Conservation (phyloP, 2,329 filamentous ascomycete species). For the Domatiomyces globalis region DNA sequence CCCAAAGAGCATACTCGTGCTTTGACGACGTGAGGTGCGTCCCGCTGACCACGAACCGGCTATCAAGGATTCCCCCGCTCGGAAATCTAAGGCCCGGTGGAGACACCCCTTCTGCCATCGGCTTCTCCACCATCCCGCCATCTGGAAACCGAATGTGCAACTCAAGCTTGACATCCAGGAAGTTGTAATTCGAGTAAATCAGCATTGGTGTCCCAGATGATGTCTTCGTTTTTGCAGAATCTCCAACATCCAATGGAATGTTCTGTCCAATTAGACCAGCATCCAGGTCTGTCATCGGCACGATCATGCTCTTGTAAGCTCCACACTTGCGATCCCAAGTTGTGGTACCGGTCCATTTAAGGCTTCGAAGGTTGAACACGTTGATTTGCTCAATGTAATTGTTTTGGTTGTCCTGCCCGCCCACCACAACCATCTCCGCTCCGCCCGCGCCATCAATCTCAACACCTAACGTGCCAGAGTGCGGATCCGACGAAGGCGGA, state of each 20-base stretch:
- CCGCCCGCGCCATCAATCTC: conserved; percentile 82
- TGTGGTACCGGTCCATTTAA: conserved; percentile 90
- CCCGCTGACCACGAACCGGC: conserved; percentile 91
- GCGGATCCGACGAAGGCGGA: conserved; percentile 63
- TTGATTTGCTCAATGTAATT: conserved; percentile 99
- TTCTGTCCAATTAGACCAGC: conserved; percentile 17
- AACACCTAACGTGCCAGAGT: conserved; percentile 76
- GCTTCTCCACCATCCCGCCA: conserved; percentile 68
- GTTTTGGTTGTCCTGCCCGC: conserved; percentile 92
- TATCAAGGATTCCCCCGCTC: conserved; percentile 89
- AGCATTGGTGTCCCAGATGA: conserved; percentile 55
- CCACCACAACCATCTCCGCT: conserved; percentile 93
- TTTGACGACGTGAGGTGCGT: conserved; percentile 96
- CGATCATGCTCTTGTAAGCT: conserved; percentile 88
- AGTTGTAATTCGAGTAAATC: conserved; percentile 99
- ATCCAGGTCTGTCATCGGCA: conserved; percentile 47
- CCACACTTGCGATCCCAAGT: conserved; percentile 82
- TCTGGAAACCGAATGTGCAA: conserved; percentile 77
- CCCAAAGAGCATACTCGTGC: conserved; percentile 96
- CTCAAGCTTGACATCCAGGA: conserved; percentile 90
- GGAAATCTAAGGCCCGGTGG: conserved; percentile 89
- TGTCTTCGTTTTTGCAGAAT: conserved; percentile 5
- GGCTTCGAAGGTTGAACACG: conserved; percentile 86
- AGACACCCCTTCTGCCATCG: conserved; percentile 75
- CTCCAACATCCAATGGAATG: conserved; percentile 9